Base-by-base conservation (phyloP, 345 rosid species). In the Abelmoschus esculentus region DNA sequence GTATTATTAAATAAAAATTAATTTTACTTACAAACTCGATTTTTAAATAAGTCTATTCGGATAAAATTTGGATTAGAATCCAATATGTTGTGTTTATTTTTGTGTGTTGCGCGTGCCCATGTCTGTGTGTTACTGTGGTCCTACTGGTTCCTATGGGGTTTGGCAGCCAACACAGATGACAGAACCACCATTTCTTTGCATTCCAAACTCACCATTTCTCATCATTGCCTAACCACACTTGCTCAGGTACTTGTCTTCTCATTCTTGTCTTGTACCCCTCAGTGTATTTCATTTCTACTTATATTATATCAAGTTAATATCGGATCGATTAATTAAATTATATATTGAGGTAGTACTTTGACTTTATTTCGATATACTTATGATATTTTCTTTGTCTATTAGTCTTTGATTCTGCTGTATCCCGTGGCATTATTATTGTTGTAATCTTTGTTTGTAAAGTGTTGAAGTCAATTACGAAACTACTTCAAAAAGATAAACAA, bases 21-120 rank as follows among this genome's bases (percentile, higher is more conserved):
- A 10, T 7, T 42, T 10, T 0, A 2, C 9, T 8, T 42, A 42
- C 2, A 42, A 10, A 10, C 13, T 42, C 3, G 46, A 42, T 42
- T 12, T 0, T 9, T 42, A 2, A 42, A 9, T 0, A 10, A 0
- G 1, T 10, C 3, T 9, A 42, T 42, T 9, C 3, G 0, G 17
- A 49, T 49, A 49, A 10, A 46, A 17, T 3, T 49, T 7, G 53
- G 6, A 49, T 14, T 15, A 15, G 53, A 4, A 12, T 42, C 2
- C 1, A 18, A 47, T 70, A 68, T 40, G 49, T 78, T 72, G 79
- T 59, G 9, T 60, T 9, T 77, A 79, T 84, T 79, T 85, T 75
- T 84, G 87, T 87, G 90, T 83, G 70, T 87, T 87, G 89, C 96
- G 91, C 91, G 81, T 87, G 92, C 90, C 75, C 77, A 72, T 54